Evolutionary conservation across 805 yeast species (phyloP), one percentile per base, ranked within the genome.

Genomic region (Hanseniaspora vineae): DNA sequence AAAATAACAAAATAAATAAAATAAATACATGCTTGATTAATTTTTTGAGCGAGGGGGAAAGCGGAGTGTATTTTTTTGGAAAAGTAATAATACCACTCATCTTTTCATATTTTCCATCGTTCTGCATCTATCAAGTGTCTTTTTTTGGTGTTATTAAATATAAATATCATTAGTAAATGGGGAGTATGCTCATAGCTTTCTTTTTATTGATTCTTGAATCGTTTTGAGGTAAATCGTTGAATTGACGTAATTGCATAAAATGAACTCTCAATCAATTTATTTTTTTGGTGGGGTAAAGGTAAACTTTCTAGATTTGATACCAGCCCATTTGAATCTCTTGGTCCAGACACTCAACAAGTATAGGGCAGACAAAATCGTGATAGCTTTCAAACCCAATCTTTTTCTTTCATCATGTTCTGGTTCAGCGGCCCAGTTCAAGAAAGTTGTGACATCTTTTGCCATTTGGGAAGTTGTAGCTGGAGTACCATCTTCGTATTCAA

Each of bases 351-450:
- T 77, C 51, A 88, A 58, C 61, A 86, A 78, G 76, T 81, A 87
- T 59, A 92, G 73, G 39, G 89, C 71, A 42, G 95, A 79, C 52
- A 82, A 66, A 54, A 88, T 76, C 60, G 89, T 73, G 56, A 92
- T 64, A 46, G 96, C 96, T 77, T 92, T 92, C 68, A 86, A 73
- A 73, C 98, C 98, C 69, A 83, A 75, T 73, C 83, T 86, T 81
- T 92, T 92, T 75, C 98, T 84, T 66, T 88, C 96, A 62, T 92
- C 98, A 61, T 84, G 96, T 74, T 92, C 98, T 53, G 98, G 98
- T 73, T 88, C 96, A 50, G 96, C 73, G 55, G 96, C 87, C 98
- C 98, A 92, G 78, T 89, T 84, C 68, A 92, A 80, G 83, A 92
- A 92, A 47, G 87, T 80, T 53, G 87, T 72, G 49, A 92, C 98